phyloP scores from a whole-genome alignment of 2,329 filamentous ascomycete genomes.

The Pyrenochaeta sp. region DNA sequence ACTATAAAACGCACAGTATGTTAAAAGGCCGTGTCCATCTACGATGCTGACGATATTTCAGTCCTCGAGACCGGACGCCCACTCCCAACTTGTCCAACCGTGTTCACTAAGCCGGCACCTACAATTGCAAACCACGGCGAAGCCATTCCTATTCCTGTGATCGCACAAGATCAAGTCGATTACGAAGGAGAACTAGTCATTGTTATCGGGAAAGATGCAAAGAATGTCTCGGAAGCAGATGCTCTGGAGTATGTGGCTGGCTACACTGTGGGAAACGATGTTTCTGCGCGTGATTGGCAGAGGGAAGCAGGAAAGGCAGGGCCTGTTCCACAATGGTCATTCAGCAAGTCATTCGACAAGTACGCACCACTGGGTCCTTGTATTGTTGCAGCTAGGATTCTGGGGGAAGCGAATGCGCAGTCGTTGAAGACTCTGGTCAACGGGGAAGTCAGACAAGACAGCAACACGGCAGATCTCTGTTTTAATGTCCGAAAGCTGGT shows the following conservation, averaged over 20 bases:
- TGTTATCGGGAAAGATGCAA: constrained; percentile 59
- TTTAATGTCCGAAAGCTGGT: background rate
- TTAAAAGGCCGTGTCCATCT: too few relatives aligned
- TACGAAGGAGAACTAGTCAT: constrained; percentile 35
- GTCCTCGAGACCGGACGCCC: constrained; percentile 1
- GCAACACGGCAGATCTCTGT: background rate
- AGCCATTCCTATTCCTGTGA: constrained; percentile 3
- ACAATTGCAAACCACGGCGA: background rate
- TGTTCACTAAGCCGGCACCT: constrained; percentile 2
- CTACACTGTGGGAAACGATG: constrained; percentile 61
- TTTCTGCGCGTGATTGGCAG: constrained; percentile 56
- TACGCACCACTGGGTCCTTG: constrained; percentile 58
- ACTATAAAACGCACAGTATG: constrained; percentile 52
- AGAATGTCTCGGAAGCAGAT: constrained; percentile 51
- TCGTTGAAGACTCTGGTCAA: too few relatives aligned
- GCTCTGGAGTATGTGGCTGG: constrained; percentile 57
- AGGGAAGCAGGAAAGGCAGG: background rate
- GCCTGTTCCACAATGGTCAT: constrained; percentile 2
- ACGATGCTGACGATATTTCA: too few relatives aligned
- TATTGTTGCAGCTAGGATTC: background rate
- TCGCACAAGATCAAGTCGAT: constrained; percentile 6
- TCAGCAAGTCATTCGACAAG: constrained; percentile 57
- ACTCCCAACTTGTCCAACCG: background rate
- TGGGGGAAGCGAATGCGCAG: constrained; percentile 1
- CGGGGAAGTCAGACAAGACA: too few relatives aligned